Conservation (phyloP, 306 rosid species). For the Castanea mollissima region DNA sequence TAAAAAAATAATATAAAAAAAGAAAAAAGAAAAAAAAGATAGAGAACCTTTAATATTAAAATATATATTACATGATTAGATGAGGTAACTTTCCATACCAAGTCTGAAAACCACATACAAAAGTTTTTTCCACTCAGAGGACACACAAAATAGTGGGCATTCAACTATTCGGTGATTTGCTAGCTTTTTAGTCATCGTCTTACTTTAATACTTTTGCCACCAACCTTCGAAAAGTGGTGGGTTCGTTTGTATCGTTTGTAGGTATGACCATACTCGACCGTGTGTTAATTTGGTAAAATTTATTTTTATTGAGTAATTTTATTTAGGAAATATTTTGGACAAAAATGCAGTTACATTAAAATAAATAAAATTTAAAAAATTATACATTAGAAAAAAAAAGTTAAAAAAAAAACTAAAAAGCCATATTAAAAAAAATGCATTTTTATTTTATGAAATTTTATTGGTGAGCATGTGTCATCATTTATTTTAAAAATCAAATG, state of each 20-base stretch:
- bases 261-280: neutral
- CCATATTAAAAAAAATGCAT: neutral
- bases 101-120: conserved; percentile 11
- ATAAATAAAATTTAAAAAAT: too few species aligned
- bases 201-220: neutral
- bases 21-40: neutral
- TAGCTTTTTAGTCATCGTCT: neutral
- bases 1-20: neutral
- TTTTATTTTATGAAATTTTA: neutral
- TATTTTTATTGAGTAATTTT: too few species aligned
- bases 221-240: conserved; percentile 13
- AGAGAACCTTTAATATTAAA: conserved; percentile 1
- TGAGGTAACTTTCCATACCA: conserved; percentile 7
- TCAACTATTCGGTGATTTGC: conserved; percentile 37
- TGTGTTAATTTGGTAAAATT: too few species aligned
- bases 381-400: too few species aligned
- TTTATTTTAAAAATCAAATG: neutral
- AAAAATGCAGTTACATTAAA: too few species aligned
- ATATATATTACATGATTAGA: conserved; percentile 4
- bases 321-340: too few species aligned
- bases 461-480: neutral
- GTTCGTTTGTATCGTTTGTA: conserved; percentile 16
- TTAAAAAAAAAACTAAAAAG: too few species aligned
- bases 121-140: conserved; percentile 20
- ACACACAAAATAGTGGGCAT: conserved; percentile 23